Percentiles rank a stretch among this genome's conserved stretches.
Evolutionary conservation across 2,329 filamentous ascomycete genomes (phyloP).

Genomic region (Exophiala mesophila): DNA sequence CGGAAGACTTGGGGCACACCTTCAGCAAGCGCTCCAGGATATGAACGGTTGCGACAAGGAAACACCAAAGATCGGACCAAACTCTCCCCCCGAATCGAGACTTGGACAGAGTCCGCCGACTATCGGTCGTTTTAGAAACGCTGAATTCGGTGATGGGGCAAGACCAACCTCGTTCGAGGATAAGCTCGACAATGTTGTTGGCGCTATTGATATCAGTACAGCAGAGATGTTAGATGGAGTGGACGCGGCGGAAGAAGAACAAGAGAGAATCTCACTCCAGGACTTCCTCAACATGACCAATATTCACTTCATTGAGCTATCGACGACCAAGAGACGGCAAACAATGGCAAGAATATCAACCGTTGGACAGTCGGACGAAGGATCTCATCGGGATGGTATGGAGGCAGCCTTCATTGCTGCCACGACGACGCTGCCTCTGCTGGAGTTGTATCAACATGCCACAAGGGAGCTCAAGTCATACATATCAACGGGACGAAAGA

Average conservation of each 20-base stretch:
- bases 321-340: constrained; percentile 87
- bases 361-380: constrained; percentile 5
- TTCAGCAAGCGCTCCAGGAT: constrained; percentile 42
- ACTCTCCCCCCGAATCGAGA: constrained; percentile 46
- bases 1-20: constrained; percentile 46
- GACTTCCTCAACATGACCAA: constrained; percentile 93
- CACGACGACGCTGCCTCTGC: constrained; percentile 84
- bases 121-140: constrained; percentile 53
- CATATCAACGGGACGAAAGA: constrained; percentile 84
- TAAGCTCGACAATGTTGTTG: constrained; percentile 28
- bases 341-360: constrained; percentile 50
- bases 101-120: constrained; percentile 53
- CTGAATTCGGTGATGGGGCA: constrained; percentile 24
- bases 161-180: constrained; percentile 28
- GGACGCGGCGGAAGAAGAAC: constrained; percentile 33
- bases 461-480: constrained; percentile 90
- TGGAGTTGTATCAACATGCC: constrained; percentile 89
- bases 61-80: constrained; percentile 39
- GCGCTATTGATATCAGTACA: constrained; percentile 25
- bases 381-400: constrained; percentile 8
- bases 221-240: constrained; percentile 16
- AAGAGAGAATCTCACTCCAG: constrained; percentile 71
- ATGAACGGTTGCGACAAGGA: constrained; percentile 26
- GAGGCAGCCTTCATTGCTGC: constrained; percentile 58
- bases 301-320: constrained; percentile 97